Percentiles rank a stretch among this genome's conserved stretches.
phyloP scores from a whole-genome alignment of 78 protist species.

The Chrysochromulina parva region DNA sequence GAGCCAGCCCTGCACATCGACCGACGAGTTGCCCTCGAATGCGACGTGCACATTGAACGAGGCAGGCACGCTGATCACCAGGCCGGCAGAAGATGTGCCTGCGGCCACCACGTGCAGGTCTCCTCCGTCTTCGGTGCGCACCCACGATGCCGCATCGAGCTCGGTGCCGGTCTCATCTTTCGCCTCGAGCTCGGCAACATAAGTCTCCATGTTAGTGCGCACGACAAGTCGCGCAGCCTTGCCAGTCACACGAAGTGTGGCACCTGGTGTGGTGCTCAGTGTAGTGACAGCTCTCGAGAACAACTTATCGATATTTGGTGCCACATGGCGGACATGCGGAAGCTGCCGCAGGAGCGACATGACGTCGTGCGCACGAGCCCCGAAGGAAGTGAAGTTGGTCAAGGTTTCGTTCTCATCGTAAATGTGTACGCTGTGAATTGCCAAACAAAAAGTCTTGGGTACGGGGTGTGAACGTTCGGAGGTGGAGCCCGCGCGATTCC shows the following conservation, averaged over 20 bases:
- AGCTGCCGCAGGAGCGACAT: too few relatives aligned
- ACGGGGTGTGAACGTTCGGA: too few relatives aligned
- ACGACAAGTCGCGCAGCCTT: background rate
- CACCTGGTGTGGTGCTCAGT: background rate
- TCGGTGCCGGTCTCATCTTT: background rate
- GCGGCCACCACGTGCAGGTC: background rate
- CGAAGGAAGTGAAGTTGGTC: too few relatives aligned
- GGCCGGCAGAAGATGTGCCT: background rate
- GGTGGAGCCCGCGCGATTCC: too few relatives aligned
- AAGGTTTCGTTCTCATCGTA: too few relatives aligned
- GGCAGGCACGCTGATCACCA: background rate
- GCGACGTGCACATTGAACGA: background rate
- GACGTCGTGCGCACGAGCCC: too few relatives aligned
- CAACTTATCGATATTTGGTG: too few relatives aligned
- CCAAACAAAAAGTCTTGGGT: too few relatives aligned
- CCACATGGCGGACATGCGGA: too few relatives aligned
- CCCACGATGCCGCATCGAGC: background rate
- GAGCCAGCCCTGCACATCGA: background rate
- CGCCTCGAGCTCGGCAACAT: background rate
- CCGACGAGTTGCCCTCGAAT: background rate
- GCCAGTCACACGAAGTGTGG: background rate
- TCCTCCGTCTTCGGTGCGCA: background rate
- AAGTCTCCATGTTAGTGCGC: background rate
- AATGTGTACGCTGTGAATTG: too few relatives aligned
- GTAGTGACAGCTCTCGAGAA: background rate